These are phyloP conservation scores for Polyporus arcularius DNA, from an alignment of 768 basidiomycete species.

Conservation along the genomic window DNA sequence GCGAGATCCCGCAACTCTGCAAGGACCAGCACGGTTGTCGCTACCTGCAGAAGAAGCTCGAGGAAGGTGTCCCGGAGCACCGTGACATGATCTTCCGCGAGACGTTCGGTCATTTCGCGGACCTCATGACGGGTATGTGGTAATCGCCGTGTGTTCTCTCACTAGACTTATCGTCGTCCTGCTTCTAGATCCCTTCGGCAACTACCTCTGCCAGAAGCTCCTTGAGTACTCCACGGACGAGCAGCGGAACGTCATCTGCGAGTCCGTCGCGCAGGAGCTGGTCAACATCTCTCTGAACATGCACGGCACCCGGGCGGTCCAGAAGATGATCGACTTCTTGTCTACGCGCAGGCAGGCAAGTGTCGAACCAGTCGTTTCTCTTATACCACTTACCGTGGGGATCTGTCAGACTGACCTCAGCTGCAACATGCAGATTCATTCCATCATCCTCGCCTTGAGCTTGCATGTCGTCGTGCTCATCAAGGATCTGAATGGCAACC, in stretches of 20 bases:
- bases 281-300: slow-evolving; percentile 99
- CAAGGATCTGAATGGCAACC: slow-evolving; percentile 97
- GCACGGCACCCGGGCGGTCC: slow-evolving; percentile 99
- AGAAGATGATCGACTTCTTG: slow-evolving; percentile 99
- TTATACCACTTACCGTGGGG: slow-evolving; percentile 53
- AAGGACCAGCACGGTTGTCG: slow-evolving; percentile 99
- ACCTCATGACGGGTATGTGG: slow-evolving; percentile 88
- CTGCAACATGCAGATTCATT: slow-evolving; percentile 91
- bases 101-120: slow-evolving; percentile 96
- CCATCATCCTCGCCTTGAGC: slow-evolving; percentile 94
- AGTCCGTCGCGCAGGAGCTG: slow-evolving; percentile 95
- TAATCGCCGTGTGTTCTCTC: background rate
- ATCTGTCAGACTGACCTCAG: slow-evolving; percentile 71
- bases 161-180: background rate
- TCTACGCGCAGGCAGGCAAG: slow-evolving; percentile 91
- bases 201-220: slow-evolving; percentile 98
- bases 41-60: slow-evolving; percentile 98
- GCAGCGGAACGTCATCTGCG: slow-evolving; percentile 94
- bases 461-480: slow-evolving; percentile 98
- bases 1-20: slow-evolving; percentile 92
- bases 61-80: slow-evolving; percentile 93
- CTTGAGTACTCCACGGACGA: slow-evolving; percentile 97
- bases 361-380: slow-evolving; percentile 34
- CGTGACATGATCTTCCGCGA: slow-evolving; percentile 99
- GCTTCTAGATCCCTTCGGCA: slow-evolving; percentile 89